Evolutionary conservation across 331 rosid genomes (phyloP), one percentile per base, ranked within the genome.

Genomic region (Erythrophleum ivorense): DNA sequence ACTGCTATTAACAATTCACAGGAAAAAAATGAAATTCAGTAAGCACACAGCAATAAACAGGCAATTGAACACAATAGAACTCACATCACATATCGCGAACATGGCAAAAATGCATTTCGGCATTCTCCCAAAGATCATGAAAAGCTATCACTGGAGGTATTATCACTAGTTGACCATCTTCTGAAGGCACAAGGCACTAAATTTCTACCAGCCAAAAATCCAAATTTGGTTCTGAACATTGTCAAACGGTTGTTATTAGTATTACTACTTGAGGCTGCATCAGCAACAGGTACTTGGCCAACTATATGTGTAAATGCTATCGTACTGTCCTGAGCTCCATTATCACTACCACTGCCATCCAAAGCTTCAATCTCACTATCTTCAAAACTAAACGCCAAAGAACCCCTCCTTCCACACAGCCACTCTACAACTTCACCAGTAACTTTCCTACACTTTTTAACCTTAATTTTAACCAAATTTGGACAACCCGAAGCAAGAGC

Each of bases 401-500:
- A 86, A 55, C 86, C 80, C 79, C 95, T 88, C 59, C 84, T 84
- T 54, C 85, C 88, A 0, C 87, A 84, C 83, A 94, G 82, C 97
- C 92, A 87, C 36, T 88, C 91, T 1, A 84, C 96, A 29, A 82
- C 85, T 50, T 86, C 91, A 19, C 86, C 82, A 6, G 88, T 92
- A 73, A 94, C 93, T 67, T 92, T 90, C 50, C 79, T 89, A 75
- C 98, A 94, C 80, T 91, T 92, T 80, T 90, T 94, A 6, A 94
- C 94, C 88, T 94, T 94, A 7, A 94, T 89, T 84, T 94, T 94
- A 64, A 92, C 87, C 88, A 94, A 88, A 87, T 91, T 94, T 38
- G 98, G 98, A 63, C 94, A 94, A 6, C 98, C 98, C 36, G 86
- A 91, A 81, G 94, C 95, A 53, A 92, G 88, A 38, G 91, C 83